Percentiles rank a stretch among this genome's conserved stretches.
Evolutionary conservation across 306 rosid genomes (phyloP).

Genomic region (Casuarina equisetifolia): DNA sequence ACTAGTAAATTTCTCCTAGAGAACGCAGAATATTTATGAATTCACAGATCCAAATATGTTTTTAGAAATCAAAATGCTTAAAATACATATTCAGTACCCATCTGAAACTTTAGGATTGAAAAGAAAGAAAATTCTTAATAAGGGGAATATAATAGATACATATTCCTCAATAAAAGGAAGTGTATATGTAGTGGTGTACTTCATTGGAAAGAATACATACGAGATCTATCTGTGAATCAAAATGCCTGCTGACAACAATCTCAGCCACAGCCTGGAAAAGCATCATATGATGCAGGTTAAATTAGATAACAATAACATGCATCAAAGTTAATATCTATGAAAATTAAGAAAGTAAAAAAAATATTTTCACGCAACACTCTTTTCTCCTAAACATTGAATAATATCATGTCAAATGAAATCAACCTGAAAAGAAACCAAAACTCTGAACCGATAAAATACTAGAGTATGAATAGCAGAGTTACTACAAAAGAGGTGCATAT

Average conservation of each 20-base stretch:
- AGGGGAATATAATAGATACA: not conserved
- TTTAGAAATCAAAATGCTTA: not conserved
- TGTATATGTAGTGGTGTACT: slow-evolving; percentile 6
- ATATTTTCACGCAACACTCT: not conserved
- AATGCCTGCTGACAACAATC: slow-evolving; percentile 55
- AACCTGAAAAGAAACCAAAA: not conserved
- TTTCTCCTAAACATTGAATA: not conserved
- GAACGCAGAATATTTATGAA: not conserved
- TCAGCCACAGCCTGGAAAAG: slow-evolving; percentile 78
- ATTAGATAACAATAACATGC: not conserved
- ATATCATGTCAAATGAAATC: not conserved
- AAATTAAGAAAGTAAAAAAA: not conserved
- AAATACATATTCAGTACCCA: not conserved
- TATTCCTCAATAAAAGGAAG: not conserved
- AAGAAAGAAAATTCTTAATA: not conserved
- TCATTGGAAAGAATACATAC: slow-evolving; percentile 45
- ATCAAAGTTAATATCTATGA: slow-evolving; percentile 6
- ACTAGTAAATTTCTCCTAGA: not conserved
- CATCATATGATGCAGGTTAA: slow-evolving; percentile 16
- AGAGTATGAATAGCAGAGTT: not conserved
- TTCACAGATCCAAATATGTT: not conserved
- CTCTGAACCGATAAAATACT: not conserved
- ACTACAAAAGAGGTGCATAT: not conserved
- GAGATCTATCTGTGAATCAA: slow-evolving; percentile 52
- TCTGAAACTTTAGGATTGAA: not conserved